Evolutionary conservation across 2,329 filamentous ascomycete species (phyloP).

Genomic region (Epichloe scottii): DNA sequence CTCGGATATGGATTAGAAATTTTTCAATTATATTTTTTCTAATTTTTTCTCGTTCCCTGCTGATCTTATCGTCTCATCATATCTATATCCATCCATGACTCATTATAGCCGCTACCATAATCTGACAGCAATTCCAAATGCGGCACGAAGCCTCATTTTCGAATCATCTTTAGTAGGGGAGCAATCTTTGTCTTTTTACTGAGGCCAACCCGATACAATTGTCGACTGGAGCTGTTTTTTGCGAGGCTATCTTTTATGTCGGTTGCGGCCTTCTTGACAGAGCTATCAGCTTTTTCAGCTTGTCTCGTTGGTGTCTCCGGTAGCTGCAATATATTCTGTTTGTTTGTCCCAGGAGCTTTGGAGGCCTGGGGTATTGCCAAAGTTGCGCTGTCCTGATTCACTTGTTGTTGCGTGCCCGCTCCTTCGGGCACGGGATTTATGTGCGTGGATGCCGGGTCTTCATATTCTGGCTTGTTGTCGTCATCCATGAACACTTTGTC

Average conservation of each 20-base stretch:
- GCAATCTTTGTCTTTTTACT: slow-evolving; percentile 38
- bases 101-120: not conserved
- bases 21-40: not conserved
- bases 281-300: not conserved
- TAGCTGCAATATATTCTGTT: not conserved
- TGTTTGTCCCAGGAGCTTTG: not conserved
- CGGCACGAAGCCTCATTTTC: slow-evolving; percentile 20
- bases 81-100: not conserved
- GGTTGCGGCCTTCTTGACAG: not conserved
- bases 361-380: not conserved
- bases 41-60: not conserved
- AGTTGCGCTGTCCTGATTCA: not conserved
- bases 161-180: slow-evolving; percentile 36
- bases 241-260: slow-evolving; percentile 7
- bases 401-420: not conserved
- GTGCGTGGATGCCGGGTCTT: not conserved
- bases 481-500: not conserved
- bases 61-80: not conserved
- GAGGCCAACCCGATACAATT: slow-evolving; percentile 36
- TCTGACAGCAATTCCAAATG: not conserved
- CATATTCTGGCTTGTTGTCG: not conserved
- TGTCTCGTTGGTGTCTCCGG: not conserved
- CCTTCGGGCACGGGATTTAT: not conserved
- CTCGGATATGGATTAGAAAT: not conserved
- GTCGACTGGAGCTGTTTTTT: slow-evolving; percentile 19